Conservation (phyloP, 352 stramenopile genomes). For the Pythium brachiatum region DNA sequence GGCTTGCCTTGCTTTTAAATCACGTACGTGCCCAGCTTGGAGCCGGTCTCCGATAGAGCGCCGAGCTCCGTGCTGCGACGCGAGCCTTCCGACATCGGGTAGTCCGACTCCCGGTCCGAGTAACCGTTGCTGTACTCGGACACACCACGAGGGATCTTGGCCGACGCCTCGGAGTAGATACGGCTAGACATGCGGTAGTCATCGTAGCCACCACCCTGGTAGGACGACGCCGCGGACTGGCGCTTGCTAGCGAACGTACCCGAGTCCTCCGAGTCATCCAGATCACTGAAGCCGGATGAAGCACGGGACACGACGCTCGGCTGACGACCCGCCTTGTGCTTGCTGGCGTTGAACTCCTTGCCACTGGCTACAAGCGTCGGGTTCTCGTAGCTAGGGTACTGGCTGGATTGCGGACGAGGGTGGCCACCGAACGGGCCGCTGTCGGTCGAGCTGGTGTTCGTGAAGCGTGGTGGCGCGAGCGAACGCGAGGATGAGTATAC, state of each 20-base stretch:
- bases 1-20: too few species aligned
- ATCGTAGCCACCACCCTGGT: background rate
- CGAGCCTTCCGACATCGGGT: background rate
- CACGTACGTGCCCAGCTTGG: constrained; percentile 8
- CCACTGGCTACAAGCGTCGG: constrained; percentile 12
- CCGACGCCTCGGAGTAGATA: constrained; percentile 14
- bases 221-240: constrained; percentile 10
- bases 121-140: constrained; percentile 10
- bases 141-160: background rate
- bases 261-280: background rate
- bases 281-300: constrained; percentile 12
- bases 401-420: constrained; percentile 1
- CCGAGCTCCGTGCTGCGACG: constrained; percentile 21
- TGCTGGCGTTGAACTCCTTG: constrained; percentile 15
- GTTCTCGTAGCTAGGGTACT: constrained; percentile 22
- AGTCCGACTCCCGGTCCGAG: constrained; percentile 19
- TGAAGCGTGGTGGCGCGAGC: constrained; percentile 17
- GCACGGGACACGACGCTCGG: constrained; percentile 5
- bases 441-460: constrained; percentile 2
- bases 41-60: constrained; percentile 13
- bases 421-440: constrained; percentile 9
- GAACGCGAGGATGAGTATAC: constrained; percentile 7
- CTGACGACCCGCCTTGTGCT: background rate
- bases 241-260: constrained; percentile 7
- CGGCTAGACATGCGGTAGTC: constrained; percentile 13